Evolutionary conservation across 2,329 filamentous ascomycete genomes (phyloP).

Genomic region (Amphichorda felina): DNA sequence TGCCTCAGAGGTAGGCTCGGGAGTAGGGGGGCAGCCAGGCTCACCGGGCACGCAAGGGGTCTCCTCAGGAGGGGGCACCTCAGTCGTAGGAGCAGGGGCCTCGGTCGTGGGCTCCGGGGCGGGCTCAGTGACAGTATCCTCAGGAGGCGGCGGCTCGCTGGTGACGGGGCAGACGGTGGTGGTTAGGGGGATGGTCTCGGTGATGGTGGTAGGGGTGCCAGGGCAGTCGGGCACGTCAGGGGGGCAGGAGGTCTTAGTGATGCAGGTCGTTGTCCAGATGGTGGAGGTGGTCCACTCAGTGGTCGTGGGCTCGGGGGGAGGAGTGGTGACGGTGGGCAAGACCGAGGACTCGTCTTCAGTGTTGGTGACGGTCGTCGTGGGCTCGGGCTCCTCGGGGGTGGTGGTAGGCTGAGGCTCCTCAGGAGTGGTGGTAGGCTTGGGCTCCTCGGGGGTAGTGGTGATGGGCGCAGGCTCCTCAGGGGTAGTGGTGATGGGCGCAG

Average conservation of each 20-base stretch:
- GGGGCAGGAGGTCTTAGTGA: slow-evolving; percentile 10
- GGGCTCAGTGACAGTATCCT: too few relatives aligned
- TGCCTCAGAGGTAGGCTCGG: too few relatives aligned
- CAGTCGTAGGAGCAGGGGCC: too few relatives aligned
- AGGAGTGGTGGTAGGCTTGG: slow-evolving; percentile 4
- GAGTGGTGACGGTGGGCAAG: not conserved
- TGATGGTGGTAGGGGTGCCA: slow-evolving; percentile 7
- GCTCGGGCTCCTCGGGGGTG: slow-evolving; percentile 8
- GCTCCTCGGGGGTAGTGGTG: slow-evolving; percentile 6
- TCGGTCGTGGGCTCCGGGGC: too few relatives aligned
- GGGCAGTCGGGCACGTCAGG: slow-evolving; percentile 7
- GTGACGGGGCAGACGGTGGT: slow-evolving; percentile 7
- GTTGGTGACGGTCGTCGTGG: slow-evolving; percentile 13
- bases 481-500: not conserved
- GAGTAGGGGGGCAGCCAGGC: too few relatives aligned
- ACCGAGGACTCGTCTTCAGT: slow-evolving; percentile 6
- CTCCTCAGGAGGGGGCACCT: too few relatives aligned
- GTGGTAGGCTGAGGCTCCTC: slow-evolving; percentile 8
- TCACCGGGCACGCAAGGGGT: too few relatives aligned
- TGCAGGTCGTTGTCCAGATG: slow-evolving; percentile 10
- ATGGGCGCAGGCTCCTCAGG: not conserved
- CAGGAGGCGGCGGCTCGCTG: too few relatives aligned
- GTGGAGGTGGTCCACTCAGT: slow-evolving; percentile 10
- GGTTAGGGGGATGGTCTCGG: slow-evolving; percentile 5
- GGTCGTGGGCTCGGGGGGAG: slow-evolving; percentile 2